Evolutionary conservation across 2,329 filamentous ascomycete species (phyloP).

Genomic region (Calonectria montana): DNA sequence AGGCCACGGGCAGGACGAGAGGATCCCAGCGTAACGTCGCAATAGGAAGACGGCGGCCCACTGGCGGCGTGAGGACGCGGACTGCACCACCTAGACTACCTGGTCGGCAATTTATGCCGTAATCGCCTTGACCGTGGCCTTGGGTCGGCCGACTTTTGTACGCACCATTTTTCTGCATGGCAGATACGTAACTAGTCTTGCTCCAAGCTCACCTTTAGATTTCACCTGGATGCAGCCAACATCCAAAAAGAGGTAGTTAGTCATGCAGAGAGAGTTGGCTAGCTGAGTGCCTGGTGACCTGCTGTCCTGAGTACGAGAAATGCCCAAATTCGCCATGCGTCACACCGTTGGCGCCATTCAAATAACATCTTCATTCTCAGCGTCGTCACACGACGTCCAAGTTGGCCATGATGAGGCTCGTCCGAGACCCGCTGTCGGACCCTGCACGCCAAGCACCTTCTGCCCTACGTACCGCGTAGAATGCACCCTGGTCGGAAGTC

Average conservation of each 20-base stretch:
- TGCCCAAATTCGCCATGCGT: neutral
- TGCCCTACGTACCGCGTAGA: neutral
- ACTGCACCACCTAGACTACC: neutral
- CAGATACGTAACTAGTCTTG: neutral
- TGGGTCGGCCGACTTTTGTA: neutral
- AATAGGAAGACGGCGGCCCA: neutral
- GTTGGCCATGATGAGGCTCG: slow-evolving; percentile 1
- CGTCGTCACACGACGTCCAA: neutral
- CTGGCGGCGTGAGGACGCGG: neutral
- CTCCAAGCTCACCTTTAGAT: neutral
- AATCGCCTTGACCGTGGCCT: neutral
- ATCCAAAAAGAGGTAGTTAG: neutral
- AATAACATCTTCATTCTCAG: neutral
- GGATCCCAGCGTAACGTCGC: slow-evolving; percentile 20
- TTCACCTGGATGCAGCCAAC: neutral
- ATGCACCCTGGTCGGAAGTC: neutral
- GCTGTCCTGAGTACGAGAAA: neutral
- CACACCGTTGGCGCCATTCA: slow-evolving; percentile 2
- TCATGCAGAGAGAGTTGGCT: neutral
- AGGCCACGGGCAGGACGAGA: neutral
- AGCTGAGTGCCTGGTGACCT: neutral
- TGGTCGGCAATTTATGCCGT: slow-evolving; percentile 1
- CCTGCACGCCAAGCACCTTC: neutral
- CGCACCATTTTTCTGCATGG: neutral
- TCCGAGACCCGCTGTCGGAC: neutral